Conservation (phyloP, 2,329 filamentous ascomycete genomes). For the Colletotrichum agaves region DNA sequence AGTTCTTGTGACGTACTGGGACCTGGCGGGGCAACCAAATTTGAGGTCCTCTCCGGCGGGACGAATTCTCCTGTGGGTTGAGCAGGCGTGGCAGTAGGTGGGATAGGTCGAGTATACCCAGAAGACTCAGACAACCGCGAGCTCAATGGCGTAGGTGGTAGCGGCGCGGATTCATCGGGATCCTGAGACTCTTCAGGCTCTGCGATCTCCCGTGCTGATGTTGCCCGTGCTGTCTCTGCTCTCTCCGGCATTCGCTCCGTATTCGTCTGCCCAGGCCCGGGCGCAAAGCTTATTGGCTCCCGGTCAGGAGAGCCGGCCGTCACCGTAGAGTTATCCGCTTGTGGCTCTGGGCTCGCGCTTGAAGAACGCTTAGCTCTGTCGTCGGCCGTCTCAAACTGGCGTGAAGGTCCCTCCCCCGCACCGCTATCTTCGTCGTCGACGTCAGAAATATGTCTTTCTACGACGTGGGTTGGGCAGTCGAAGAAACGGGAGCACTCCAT, state of each 20-base stretch:
- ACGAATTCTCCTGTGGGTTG: conserved; percentile 32
- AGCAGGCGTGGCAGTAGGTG: conserved; percentile 32
- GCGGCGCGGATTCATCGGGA: conserved; percentile 34
- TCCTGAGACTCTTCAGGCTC: conserved; percentile 34
- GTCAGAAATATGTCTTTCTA: conserved; percentile 52
- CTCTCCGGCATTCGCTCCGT: conserved; percentile 11
- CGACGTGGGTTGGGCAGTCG: conserved; percentile 60
- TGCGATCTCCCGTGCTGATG: conserved; percentile 31
- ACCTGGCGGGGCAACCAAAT: conserved; percentile 9
- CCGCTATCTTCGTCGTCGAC: conserved; percentile 39
- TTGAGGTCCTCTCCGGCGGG: conserved; percentile 31
- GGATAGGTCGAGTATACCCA: conserved; percentile 23
- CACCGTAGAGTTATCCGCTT: background rate
- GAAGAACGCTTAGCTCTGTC: conserved; percentile 1
- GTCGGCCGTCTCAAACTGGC: conserved; percentile 11
- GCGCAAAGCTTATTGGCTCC: conserved; percentile 32
- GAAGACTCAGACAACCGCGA: conserved; percentile 32
- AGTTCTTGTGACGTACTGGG: conserved; percentile 15
- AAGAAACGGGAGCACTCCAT: conserved; percentile 59
- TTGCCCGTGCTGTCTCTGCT: conserved; percentile 31
- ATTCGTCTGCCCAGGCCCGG: conserved; percentile 32
- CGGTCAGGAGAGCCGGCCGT: conserved; percentile 9
- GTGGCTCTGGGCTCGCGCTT: conserved; percentile 1
- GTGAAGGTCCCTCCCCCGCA: conserved; percentile 8
- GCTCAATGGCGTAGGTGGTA: conserved; percentile 30